Evolutionary conservation across 2,329 filamentous ascomycete genomes (phyloP), one percentile per base, ranked within the genome.

Genomic region (Emydomyces testavorans): DNA sequence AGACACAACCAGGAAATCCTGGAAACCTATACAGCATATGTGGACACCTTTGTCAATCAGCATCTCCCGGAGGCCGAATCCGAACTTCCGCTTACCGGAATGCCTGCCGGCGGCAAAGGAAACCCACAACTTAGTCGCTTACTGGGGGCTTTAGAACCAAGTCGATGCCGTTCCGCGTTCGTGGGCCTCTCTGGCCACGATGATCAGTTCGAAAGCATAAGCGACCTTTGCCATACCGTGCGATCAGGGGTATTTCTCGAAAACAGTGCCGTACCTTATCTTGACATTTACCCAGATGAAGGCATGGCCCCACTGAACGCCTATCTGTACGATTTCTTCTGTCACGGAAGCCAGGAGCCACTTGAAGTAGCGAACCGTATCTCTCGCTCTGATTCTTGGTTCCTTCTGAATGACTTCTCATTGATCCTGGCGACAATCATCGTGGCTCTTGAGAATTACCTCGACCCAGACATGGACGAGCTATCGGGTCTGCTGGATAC

Each of bases 171-270:
- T 3, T 88, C 84, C 0, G 70, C 79, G 0, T 89, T 89, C 54
- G 74, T 80, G 2, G 82, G 82, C 0, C 74, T 89, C 1, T 88
- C 84, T 0, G 83, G 83, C 0, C 71, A 78, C 38, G 70, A 66
- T 1, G 83, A 88, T 56, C 57, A 73, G 0, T 88, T 86, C 59
- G 60, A 65, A 1, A 79, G 73, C 0, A 78, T 88, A 15, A 70
- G 74, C 15, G 82, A 88, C 42, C 72, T 90, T 1, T 85, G 82
- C 60, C 66, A 69, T 6, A 81, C 76, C 0, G 74, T 77, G 6
- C 77, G 85, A 23, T 71, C 71, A 5, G 83, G 78, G 0, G 77
- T 90, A 1, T 88, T 86, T 66, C 73, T 90, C 0, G 85, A 90
- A 56, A 76, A 85, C 57, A 74, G 80, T 0, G 79, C 82, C 1